Base-by-base conservation (phyloP, 2,329 filamentous ascomycete species). In the Botrytis paeoniae region DNA sequence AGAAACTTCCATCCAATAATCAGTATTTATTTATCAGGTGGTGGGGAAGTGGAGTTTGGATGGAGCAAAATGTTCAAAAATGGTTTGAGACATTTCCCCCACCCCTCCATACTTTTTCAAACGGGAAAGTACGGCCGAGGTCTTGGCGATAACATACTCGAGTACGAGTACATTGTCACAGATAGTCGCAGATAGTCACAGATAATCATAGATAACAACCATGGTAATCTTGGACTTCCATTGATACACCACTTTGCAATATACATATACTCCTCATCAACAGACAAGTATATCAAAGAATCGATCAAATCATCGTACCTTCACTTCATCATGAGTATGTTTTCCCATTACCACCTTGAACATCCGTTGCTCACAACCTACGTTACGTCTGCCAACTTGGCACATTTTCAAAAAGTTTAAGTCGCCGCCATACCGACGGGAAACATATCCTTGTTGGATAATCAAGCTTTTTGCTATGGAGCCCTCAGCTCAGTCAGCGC, bases 111-210 rank as follows among this genome's bases (percentile, higher is more conserved):
- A 43, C 16, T 57, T 29, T 57, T 68, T 41, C 10, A 32, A n/a
- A 68, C 16, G 32, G 45, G 48, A 54, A 29, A 54, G 64, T 54
- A 54, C 54, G 45, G n/a, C 64, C 64, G 64, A 68, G 45, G 35
- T 29, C 14, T 7, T 68, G 22, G 65, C 25, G 65, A 57, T 57
- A 41, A 51, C 35, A 54, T 35, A 1, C 59, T n/a, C n/a, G n/a
- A n/a, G n/a, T n/a, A n/a, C n/a, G n/a, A 37, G 10, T 10, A 9
- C 57, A 35, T 22, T 12, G 22, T n/a, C 22, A 22, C 57, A 20
- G 2, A 12, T 25, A 48, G 22, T 48, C 3, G 25, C 22, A 51
- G 45, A n/a, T 51, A 51, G 45, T 48, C 45, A 12, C 45, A 43
- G 16, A 10, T 18, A n/a, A 12, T 63, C 43, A 43, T 45, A 45